phyloP scores from a whole-genome alignment of 1,139 yeast species.

The Hyphopichia pseudoburtonii region DNA sequence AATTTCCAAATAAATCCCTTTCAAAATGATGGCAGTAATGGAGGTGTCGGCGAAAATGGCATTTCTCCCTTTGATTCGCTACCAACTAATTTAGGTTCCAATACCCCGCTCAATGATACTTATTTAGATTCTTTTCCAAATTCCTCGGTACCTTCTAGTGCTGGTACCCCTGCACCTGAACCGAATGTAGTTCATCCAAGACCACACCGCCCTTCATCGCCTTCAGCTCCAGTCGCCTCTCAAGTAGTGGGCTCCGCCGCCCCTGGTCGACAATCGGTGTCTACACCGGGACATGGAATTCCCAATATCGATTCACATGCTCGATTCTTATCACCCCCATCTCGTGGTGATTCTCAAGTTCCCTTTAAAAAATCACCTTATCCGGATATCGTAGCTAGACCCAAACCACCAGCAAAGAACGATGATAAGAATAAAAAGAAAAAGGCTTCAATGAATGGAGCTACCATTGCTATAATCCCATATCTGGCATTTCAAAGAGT shows the following conservation, averaged over 20 bases:
- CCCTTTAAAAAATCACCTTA: conserved; percentile 7
- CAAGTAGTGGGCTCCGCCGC: too few relatives aligned
- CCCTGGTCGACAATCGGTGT: too few relatives aligned
- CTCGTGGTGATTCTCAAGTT: background rate
- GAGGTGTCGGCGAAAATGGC: conserved; percentile 5
- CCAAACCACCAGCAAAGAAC: conserved; percentile 31
- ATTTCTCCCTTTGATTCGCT: conserved; percentile 9
- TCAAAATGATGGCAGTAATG: background rate
- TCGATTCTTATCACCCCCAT: too few relatives aligned
- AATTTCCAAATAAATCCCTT: conserved; percentile 1
- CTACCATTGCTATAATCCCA: conserved; percentile 92
- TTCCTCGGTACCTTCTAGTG: background rate
- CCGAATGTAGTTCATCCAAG: conserved; percentile 2
- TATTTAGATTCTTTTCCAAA: background rate
- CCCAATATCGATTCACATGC: too few relatives aligned
- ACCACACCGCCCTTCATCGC: background rate
- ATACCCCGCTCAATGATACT: background rate
- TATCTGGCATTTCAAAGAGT: conserved; percentile 75
- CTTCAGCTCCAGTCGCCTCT: conserved; percentile 4
- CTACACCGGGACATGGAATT: too few relatives aligned
- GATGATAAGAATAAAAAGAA: conserved; percentile 7
- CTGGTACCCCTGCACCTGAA: conserved; percentile 1
- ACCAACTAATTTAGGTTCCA: background rate
- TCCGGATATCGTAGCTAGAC: conserved; percentile 59
- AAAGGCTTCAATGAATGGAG: conserved; percentile 29